Base-by-base conservation (phyloP, 306 rosid species). In the Castanopsis chinensis region DNA sequence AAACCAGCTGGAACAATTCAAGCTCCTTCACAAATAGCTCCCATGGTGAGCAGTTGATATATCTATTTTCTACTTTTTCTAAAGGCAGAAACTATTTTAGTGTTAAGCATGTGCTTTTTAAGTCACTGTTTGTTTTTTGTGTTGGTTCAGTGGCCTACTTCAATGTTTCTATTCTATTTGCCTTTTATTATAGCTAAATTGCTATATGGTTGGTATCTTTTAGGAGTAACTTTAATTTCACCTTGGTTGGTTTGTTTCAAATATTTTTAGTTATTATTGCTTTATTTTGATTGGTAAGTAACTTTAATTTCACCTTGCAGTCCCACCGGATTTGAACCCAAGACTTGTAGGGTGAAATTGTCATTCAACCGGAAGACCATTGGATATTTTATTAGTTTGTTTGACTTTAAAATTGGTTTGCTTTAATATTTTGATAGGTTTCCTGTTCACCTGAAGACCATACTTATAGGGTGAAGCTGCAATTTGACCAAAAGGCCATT, bases 31-130 rank as follows among this genome's bases (percentile, higher is more conserved):
- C 90, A 80, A 73, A 63, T 83, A 59, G 74, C 89, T 77, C 69
- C 86, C 15, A 70, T 6, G 96, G 99, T 95, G 87, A 87, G 93
- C 79, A 78, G 56, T 72, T 79, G 35, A 30, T 69, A 7, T 33
- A 19, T 67, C 72, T 67, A 33, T 33, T 33, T 64, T 35, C 72
- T 67, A 67, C 8, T 67, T 10, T 35, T 30, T 65, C 14, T 32
- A 10, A 19, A 43, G 68, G 58, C 56, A 45, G 51, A 55, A 49
- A 78, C 25, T 60, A n/a, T 72, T 58, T 19, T 4, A 63, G 51
- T 77, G 30, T 43, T 27, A 28, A 69, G 52, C 61, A 55, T 73
- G 71, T 3, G 15, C 21, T 55, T 6, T 19, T 73, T 32, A 79
- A 79, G 68, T 79, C 25, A 65, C 49, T 5, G 35, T 73, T 68